Percentiles rank a stretch among this genome's conserved stretches.
These are phyloP conservation scores for Auricularia auricula-judae DNA, from an alignment of 768 basidiomycete species.

Conservation along the genomic window DNA sequence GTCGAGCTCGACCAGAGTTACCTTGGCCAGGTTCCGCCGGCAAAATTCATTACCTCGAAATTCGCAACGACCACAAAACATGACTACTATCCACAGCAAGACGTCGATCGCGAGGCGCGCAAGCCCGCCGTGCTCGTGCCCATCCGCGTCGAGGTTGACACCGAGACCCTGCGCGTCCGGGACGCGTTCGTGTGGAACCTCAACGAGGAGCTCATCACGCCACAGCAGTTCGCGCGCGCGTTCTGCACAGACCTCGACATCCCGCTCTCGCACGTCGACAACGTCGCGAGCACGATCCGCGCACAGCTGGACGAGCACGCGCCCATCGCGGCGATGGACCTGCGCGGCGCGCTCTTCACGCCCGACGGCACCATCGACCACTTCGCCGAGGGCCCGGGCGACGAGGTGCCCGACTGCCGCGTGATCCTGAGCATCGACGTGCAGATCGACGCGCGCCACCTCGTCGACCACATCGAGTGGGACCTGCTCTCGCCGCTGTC, in stretches of 20 bases:
- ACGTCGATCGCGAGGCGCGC: constrained; percentile 51
- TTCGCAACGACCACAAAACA: constrained; percentile 50
- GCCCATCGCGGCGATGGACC: constrained; percentile 66
- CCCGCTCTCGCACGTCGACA: constrained; percentile 59
- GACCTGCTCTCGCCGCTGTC: constrained; percentile 89
- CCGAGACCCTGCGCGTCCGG: constrained; percentile 79
- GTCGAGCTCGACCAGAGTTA: constrained; percentile 80
- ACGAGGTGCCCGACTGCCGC: constrained; percentile 65
- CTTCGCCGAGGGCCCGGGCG: constrained; percentile 26
- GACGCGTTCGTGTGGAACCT: constrained; percentile 97
- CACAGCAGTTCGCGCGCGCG: constrained; percentile 71
- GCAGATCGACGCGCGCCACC: constrained; percentile 83
- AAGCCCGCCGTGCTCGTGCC: constrained; percentile 58
- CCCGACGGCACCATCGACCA: constrained; percentile 17
- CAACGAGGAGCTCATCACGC: constrained; percentile 76
- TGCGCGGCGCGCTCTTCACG: constrained; percentile 25
- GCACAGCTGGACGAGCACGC: constrained; percentile 88
- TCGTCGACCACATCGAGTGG: constrained; percentile 97
- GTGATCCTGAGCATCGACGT: constrained; percentile 89
- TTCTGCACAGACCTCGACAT: constrained; percentile 88
- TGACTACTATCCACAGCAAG: constrained; percentile 52
- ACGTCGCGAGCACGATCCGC: constrained; percentile 76
- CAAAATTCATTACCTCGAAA: constrained; percentile 59
- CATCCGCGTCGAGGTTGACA: constrained; percentile 92
- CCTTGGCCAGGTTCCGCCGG: constrained; percentile 75